Conservation (phyloP, 108 stramenopile genomes). For the Fistulifera solaris region DNA sequence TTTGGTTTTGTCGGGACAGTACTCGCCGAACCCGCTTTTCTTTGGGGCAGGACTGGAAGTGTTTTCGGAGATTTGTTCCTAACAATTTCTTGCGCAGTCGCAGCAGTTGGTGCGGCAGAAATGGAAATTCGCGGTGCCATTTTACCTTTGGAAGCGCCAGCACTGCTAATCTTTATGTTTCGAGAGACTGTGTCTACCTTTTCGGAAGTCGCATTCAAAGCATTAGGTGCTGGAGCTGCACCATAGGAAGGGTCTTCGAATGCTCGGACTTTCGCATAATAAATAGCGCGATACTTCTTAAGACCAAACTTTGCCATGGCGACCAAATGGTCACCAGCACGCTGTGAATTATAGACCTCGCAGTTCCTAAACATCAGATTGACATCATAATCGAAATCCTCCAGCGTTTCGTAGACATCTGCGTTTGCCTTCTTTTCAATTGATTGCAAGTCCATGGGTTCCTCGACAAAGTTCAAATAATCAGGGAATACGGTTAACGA, state of each 20-base stretch:
- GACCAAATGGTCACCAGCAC: slow-evolving; percentile 55
- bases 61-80: slow-evolving; percentile 16
- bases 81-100: slow-evolving; percentile 12
- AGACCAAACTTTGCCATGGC: slow-evolving; percentile 53
- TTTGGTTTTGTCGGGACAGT: slow-evolving; percentile 14
- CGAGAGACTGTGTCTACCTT: background rate
- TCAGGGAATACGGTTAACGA: slow-evolving; percentile 51
- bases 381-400: slow-evolving; percentile 83
- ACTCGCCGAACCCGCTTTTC: slow-evolving; percentile 11
- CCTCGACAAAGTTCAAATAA: slow-evolving; percentile 46
- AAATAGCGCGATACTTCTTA: slow-evolving; percentile 57
- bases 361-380: slow-evolving; percentile 70
- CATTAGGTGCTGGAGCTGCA: slow-evolving; percentile 7
- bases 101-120: slow-evolving; percentile 11
- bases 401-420: slow-evolving; percentile 32
- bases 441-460: slow-evolving; percentile 69
- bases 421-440: slow-evolving; percentile 61
- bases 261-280: slow-evolving; percentile 38
- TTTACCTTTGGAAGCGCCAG: slow-evolving; percentile 16
- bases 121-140: slow-evolving; percentile 32
- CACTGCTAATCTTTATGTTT: slow-evolving; percentile 18
- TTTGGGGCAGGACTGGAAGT: background rate
- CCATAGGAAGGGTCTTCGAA: slow-evolving; percentile 39
- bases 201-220: slow-evolving; percentile 12
- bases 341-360: slow-evolving; percentile 57